phyloP scores from a whole-genome alignment of 2,329 filamentous ascomycete species.

The Akanthomyces lecanii region DNA sequence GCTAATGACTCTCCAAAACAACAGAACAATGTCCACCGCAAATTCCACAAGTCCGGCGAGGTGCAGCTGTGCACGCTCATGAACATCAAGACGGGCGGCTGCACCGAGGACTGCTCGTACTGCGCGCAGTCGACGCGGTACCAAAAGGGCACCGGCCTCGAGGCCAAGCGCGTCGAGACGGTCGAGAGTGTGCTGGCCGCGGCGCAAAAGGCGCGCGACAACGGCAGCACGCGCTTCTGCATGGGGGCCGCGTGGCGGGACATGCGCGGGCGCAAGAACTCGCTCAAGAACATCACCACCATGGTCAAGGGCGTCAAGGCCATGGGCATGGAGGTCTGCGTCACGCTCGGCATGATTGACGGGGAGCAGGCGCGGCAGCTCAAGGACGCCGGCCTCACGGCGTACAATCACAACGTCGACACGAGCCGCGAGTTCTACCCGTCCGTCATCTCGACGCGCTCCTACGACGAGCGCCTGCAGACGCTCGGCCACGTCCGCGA shows the following conservation, averaged over 20 bases:
- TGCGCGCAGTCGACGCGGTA: slow-evolving; percentile 85
- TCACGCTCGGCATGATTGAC: slow-evolving; percentile 94
- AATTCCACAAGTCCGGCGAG: slow-evolving; percentile 77
- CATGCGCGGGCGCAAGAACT: slow-evolving; percentile 85
- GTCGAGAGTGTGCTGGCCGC: slow-evolving; percentile 79
- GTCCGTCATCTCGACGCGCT: slow-evolving; percentile 76
- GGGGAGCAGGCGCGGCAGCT: slow-evolving; percentile 73
- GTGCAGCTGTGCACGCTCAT: slow-evolving; percentile 92
- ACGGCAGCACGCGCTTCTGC: slow-evolving; percentile 87
- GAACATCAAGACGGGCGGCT: slow-evolving; percentile 95
- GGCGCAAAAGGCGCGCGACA: slow-evolving; percentile 71
- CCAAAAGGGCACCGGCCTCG: slow-evolving; percentile 69
- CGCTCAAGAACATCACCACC: slow-evolving; percentile 74
- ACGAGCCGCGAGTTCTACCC: slow-evolving; percentile 88
- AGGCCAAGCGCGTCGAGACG: slow-evolving; percentile 72
- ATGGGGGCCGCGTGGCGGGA: slow-evolving; percentile 94
- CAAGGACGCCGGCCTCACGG: slow-evolving; percentile 78
- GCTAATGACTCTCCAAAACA: no score
- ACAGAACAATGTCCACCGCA: slow-evolving; percentile 72
- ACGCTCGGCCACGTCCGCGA: slow-evolving; percentile 77
- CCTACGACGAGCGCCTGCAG: slow-evolving; percentile 79
- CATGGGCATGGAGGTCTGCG: slow-evolving; percentile 86
- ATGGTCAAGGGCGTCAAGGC: slow-evolving; percentile 80
- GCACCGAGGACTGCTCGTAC: slow-evolving; percentile 89
- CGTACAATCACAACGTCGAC: slow-evolving; percentile 93